Base-by-base conservation (phyloP, 2,329 filamentous ascomycete species). In the Venturia carpophila region DNA sequence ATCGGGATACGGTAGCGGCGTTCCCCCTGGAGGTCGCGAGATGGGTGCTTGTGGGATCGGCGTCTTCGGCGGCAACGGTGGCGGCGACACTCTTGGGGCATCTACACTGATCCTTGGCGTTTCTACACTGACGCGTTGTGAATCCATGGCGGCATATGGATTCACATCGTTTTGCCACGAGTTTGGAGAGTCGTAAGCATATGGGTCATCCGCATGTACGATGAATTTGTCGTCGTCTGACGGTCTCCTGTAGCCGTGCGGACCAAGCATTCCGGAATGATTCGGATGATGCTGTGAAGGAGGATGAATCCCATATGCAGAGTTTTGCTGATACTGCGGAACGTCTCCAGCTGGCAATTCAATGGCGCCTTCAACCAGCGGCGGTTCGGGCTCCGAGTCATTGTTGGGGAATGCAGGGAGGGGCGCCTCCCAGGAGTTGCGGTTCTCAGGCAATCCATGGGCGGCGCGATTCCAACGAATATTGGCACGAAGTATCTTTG, bases 401-500 rank as follows among this genome's bases (percentile, higher is more conserved):
- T 58, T 55, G n/a, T 60, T 30, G 24, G 15, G 4, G 70, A 30
- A 27, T 4, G 49, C 47, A 27, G 49, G 11, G 19, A 58, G 34
- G 19, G 52, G 56, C 2, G 41, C 41, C 42, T 65, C 64, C 64
- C 64, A 65, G 39, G 47, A 58, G 21, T 68, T 70, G 42, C 65
- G 66, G 67, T 73, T 68, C 63, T 47, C 37, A 21, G 47, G 64
- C 37, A 64, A 67, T 68, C 72, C 68, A 68, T 76, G 66, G 70
- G 79, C 69, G 67, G 77, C 72, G 58, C 79, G 78, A 41, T 88
- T 86, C 74, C 85, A 85, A 65, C 90, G 83, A 66, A 83, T 77
- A 74, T 91, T 91, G 68, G 90, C 89, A 67, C 87, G 84, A 71
- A 92, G 82, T 68, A 97, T 92, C 76, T 90, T 91, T 67, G 90